phyloP scores from a whole-genome alignment of 768 basidiomycete genomes.

The Rubroboletus pulcherrimus region DNA sequence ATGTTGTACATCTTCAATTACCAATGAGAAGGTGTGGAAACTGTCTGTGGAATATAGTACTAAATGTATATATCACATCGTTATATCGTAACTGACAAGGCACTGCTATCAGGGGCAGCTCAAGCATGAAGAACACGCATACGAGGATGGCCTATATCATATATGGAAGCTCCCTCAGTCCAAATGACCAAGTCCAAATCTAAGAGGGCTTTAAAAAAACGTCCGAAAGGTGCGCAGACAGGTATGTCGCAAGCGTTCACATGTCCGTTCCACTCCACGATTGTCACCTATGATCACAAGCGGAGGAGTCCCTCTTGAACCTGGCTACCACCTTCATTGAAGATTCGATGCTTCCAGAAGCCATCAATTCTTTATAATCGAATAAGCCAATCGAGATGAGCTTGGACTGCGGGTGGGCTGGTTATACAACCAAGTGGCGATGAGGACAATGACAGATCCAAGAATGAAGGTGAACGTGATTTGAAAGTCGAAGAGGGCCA shows the following conservation, averaged over 20 bases:
- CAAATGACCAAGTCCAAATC: slow-evolving; percentile 27
- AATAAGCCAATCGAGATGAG: slow-evolving; percentile 27
- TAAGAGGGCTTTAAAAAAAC: slow-evolving; percentile 17
- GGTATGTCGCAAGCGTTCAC: slow-evolving; percentile 19
- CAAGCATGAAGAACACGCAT: slow-evolving; percentile 8
- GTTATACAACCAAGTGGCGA: slow-evolving; percentile 92
- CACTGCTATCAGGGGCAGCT: slow-evolving; percentile 7
- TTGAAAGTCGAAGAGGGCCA: slow-evolving; percentile 84
- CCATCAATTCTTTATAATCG: slow-evolving; percentile 22
- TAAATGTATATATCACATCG: slow-evolving; percentile 23
- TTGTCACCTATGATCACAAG: slow-evolving; percentile 3
- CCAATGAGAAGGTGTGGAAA: background rate
- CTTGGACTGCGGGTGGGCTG: slow-evolving; percentile 44
- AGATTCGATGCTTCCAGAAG: slow-evolving; percentile 1
- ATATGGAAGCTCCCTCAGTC: slow-evolving; percentile 19
- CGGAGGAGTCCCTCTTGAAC: background rate
- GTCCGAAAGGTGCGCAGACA: slow-evolving; percentile 22
- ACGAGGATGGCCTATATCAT: slow-evolving; percentile 21
- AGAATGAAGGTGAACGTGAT: slow-evolving; percentile 84
- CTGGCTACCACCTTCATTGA: background rate
- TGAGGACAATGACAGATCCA: slow-evolving; percentile 78
- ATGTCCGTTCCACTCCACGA: background rate
- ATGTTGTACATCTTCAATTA: slow-evolving; percentile 8
- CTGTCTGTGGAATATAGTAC: slow-evolving; percentile 23
- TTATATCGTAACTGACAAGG: slow-evolving; percentile 24